Evolutionary conservation across 148 eudicot genomes (phyloP).

Genomic region (Vaccinium darrowii): DNA sequence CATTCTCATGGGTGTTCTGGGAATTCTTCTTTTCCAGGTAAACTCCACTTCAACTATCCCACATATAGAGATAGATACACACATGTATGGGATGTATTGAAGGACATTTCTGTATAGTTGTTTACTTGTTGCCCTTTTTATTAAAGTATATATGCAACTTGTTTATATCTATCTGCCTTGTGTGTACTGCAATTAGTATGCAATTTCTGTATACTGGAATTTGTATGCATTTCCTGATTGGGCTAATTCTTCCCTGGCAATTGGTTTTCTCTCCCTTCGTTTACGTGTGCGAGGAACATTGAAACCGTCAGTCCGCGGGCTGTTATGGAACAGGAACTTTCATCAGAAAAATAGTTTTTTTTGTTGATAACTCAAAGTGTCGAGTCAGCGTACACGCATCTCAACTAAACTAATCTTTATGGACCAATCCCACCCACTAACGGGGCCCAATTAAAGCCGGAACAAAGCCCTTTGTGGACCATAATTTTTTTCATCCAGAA

Average conservation of each 20-base stretch:
- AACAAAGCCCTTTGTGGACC: too few species aligned
- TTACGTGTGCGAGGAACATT: background rate
- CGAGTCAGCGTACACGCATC: too few species aligned
- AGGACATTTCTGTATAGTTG: background rate
- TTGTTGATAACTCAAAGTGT: too few species aligned
- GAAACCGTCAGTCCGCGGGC: background rate
- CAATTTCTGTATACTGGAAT: background rate
- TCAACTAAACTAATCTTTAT: too few species aligned
- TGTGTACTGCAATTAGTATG: background rate
- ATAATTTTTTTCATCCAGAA: background rate
- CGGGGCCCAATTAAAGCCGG: too few species aligned
- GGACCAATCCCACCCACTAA: too few species aligned
- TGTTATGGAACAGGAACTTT: background rate
- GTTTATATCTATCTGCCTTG: background rate
- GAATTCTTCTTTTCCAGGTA: slow-evolving; percentile 41
- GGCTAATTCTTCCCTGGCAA: background rate
- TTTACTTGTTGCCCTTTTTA: background rate
- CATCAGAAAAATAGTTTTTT: too few species aligned
- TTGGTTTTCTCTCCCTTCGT: background rate
- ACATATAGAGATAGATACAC: background rate
- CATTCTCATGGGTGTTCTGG: slow-evolving; percentile 31
- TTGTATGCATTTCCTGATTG: background rate
- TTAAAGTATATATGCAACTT: background rate
- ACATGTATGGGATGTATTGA: background rate
- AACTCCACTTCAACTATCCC: background rate